Evolutionary conservation across 2,329 filamentous ascomycete genomes (phyloP).

Genomic region (Claviceps pazoutovae): DNA sequence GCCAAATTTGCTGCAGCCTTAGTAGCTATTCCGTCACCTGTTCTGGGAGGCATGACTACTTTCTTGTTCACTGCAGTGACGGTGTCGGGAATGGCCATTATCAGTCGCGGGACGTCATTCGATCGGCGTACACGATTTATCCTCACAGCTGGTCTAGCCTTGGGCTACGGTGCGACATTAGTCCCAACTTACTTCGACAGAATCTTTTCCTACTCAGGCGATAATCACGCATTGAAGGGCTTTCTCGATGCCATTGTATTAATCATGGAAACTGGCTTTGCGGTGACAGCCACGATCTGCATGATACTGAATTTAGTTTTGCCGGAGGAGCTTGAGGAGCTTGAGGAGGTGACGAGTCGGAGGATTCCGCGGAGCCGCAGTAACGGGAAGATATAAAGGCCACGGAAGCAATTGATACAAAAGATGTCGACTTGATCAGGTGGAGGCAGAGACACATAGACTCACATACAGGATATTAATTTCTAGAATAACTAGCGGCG

Average conservation of each 20-base stretch:
- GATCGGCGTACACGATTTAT: constrained; percentile 74
- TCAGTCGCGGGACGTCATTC: constrained; percentile 54
- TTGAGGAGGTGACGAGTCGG: too few species aligned
- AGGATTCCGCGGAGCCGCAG: too few species aligned
- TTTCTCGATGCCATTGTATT: constrained; percentile 63
- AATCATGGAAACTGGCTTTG: constrained; percentile 62
- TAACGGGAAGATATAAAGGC: constrained; percentile 36
- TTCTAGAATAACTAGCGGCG: too few species aligned
- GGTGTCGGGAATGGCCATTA: constrained; percentile 64
- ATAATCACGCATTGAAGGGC: constrained; percentile 52
- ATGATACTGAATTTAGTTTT: constrained; percentile 61
- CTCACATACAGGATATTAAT: too few species aligned
- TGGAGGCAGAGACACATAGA: neutral
- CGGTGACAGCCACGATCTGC: constrained; percentile 58
- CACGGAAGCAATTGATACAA: constrained; percentile 11
- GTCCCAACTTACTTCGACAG: constrained; percentile 53
- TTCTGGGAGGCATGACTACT: constrained; percentile 43
- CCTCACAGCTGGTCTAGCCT: constrained; percentile 56
- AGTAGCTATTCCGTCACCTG: constrained; percentile 40
- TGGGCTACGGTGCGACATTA: constrained; percentile 59
- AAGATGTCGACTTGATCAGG: neutral
- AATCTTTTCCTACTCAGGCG: constrained; percentile 59
- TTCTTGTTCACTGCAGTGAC: constrained; percentile 56
- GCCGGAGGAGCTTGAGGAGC: constrained; percentile 41
- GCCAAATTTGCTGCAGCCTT: constrained; percentile 72